Evolutionary conservation across 2,329 filamentous ascomycete genomes (phyloP).

Genomic region (Plectosphaerella cucumerina): DNA sequence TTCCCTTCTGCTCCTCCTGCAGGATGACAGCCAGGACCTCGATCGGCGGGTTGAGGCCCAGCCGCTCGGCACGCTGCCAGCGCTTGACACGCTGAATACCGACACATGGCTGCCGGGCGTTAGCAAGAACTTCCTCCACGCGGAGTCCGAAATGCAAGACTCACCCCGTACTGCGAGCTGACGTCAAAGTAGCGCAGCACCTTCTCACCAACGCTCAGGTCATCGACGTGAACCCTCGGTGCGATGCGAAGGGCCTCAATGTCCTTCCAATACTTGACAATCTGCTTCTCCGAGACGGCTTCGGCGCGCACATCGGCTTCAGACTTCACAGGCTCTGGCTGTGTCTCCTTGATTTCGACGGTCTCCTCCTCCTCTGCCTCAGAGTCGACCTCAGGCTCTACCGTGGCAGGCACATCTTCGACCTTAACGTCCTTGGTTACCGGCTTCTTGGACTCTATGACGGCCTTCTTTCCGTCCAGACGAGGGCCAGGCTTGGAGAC

Average conservation of each 20-base stretch:
- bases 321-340: constrained; percentile 33
- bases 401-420: constrained; percentile 14
- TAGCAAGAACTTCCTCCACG: not conserved
- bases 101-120: constrained; percentile 67
- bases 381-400: constrained; percentile 13
- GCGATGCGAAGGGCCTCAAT: constrained; percentile 68
- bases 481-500: constrained; percentile 48
- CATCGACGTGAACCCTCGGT: constrained; percentile 73
- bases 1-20: constrained; percentile 59
- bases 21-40: constrained; percentile 85
- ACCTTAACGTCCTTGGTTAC: constrained; percentile 13
- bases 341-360: constrained; percentile 16
- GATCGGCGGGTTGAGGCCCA: constrained; percentile 84
- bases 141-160: constrained; percentile 37
- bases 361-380: constrained; percentile 17
- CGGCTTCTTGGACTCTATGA: constrained; percentile 23
- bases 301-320: constrained; percentile 55
- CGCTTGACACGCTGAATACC: constrained; percentile 77
- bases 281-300: constrained; percentile 61
- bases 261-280: constrained; percentile 72
- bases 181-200: constrained; percentile 90
- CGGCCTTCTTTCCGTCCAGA: constrained; percentile 42
- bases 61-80: constrained; percentile 78
- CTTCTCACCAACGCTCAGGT: constrained; percentile 71
- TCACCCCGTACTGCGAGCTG: constrained; percentile 84